phyloP scores from a whole-genome alignment of 1,284 basidiomycete genomes.

The Rhodotorula glutinis region DNA sequence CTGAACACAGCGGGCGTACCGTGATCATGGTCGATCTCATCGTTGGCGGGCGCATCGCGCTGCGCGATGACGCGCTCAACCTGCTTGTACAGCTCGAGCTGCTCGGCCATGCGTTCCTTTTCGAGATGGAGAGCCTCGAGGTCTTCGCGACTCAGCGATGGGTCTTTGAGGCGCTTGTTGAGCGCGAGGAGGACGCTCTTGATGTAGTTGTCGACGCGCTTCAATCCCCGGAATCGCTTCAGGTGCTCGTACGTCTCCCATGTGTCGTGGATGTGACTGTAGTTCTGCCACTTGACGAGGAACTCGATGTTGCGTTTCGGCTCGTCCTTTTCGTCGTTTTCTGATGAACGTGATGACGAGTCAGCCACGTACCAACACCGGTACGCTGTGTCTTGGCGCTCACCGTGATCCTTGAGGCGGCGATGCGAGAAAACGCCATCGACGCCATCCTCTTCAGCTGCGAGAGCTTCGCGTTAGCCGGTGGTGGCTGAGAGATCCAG shows the following conservation, averaged over 20 bases:
- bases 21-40: slow-evolving; percentile 56
- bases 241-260: slow-evolving; percentile 95
- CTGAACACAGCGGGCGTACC: slow-evolving; percentile 38
- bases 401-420: slow-evolving; percentile 45
- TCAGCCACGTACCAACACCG: neutral
- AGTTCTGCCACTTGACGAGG: slow-evolving; percentile 53
- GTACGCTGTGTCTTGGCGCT: too few relatives aligned
- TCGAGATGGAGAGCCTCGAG: slow-evolving; percentile 74
- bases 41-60: slow-evolving; percentile 61
- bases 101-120: slow-evolving; percentile 82
- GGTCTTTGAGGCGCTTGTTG: slow-evolving; percentile 65
- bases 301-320: slow-evolving; percentile 50
- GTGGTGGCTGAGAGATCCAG: too few relatives aligned
- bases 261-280: slow-evolving; percentile 66
- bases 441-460: slow-evolving; percentile 47
- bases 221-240: slow-evolving; percentile 80
- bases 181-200: slow-evolving; percentile 65
- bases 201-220: slow-evolving; percentile 99
- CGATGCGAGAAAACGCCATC: slow-evolving; percentile 52
- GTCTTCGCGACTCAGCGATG: slow-evolving; percentile 79
- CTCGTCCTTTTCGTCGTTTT: slow-evolving; percentile 47
- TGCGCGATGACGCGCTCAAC: slow-evolving; percentile 89
- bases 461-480: too few relatives aligned
- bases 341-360: slow-evolving; percentile 15
- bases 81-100: slow-evolving; percentile 83